phyloP scores from a whole-genome alignment of 2,329 filamentous ascomycete species.

The Alternaria brassicicola region DNA sequence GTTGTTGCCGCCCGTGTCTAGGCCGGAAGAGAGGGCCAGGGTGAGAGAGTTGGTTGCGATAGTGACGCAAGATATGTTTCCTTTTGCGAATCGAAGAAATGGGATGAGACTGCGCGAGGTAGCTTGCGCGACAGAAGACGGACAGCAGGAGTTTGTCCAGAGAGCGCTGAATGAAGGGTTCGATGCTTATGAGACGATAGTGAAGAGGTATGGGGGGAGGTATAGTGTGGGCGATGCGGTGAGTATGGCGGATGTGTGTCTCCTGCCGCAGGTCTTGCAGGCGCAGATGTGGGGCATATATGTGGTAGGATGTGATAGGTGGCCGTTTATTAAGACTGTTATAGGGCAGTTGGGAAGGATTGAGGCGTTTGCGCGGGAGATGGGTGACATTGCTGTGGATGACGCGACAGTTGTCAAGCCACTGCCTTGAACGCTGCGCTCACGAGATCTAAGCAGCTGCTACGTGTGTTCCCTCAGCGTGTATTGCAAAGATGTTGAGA shows the following conservation, averaged over 20 bases:
- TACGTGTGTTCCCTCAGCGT: background rate
- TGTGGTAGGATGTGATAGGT: constrained; percentile 45
- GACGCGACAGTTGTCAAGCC: background rate
- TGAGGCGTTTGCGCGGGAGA: constrained; percentile 52
- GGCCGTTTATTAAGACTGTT: constrained; percentile 56
- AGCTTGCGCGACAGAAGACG: constrained; percentile 35
- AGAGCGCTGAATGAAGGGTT: constrained; percentile 59
- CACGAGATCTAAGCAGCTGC: background rate
- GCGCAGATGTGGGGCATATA: constrained; percentile 63
- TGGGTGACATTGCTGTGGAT: constrained; percentile 2
- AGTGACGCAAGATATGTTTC: constrained; percentile 64
- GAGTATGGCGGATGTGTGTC: constrained; percentile 64
- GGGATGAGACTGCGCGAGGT: constrained; percentile 56
- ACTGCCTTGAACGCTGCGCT: background rate
- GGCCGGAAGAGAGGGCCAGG: constrained; percentile 54
- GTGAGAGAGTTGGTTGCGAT: constrained; percentile 62
- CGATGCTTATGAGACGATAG: constrained; percentile 61
- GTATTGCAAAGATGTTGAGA: background rate
- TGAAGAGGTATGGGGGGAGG: constrained; percentile 48
- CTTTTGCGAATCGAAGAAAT: constrained; percentile 64
- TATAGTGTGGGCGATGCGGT: constrained; percentile 64
- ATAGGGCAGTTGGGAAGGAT: constrained; percentile 55
- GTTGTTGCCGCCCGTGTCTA: constrained; percentile 45
- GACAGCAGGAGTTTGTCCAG: constrained; percentile 1
- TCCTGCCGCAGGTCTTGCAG: constrained; percentile 65